Evolutionary conservation across 176 grass and related monocot genomes (phyloP), one percentile per base, ranked within the genome.

Genomic region (Coix lacrymajobi): DNA sequence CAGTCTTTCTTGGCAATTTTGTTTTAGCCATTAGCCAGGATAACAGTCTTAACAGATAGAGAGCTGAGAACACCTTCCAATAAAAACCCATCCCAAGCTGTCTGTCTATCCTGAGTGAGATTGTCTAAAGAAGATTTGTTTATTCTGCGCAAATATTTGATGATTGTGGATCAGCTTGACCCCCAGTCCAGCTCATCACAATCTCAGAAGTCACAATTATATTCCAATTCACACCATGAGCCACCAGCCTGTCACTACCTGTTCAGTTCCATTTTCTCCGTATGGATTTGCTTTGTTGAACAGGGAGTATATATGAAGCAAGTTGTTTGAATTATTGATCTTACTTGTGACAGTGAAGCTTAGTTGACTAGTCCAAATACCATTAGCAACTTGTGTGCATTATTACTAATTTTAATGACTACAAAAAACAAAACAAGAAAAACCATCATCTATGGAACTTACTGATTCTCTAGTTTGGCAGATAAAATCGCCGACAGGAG

Each of bases 401-500:
- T 44, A 16, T 70, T 22, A 54, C 8, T 6, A 6, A 28, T 4
- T 41, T 71, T 28, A 45, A 16, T 26, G 6, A 4, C 6, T 4
- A 28, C 6, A 33, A 63, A 19, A 66, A 66, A 56, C 19, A 30
- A 62, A 62, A 15, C 28, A 66, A 34, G 7, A 66, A 10, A 6
- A 19, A 10, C 8, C 0, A 1, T 6, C 29, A 16, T 33, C 14
- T 63, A 16, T 33, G 30, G 6, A 66, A 34, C 30, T 34, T 34
- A 20, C 0, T 3, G 6, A 26, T 44, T 44, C 6, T 28, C 12
- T 28, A 25, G 45, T 56, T 57, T 31, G 15, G 28, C 73, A 90
- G 89, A 91, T 13, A 84, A 71, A 75, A 84, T 91, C 8, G 33
- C 66, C 1, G 80, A 94, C 44, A 51, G 45, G 68, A 89, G 92